These are phyloP conservation scores for Leccinum boreale DNA, from an alignment of 768 basidiomycete species.

Conservation along the genomic window DNA sequence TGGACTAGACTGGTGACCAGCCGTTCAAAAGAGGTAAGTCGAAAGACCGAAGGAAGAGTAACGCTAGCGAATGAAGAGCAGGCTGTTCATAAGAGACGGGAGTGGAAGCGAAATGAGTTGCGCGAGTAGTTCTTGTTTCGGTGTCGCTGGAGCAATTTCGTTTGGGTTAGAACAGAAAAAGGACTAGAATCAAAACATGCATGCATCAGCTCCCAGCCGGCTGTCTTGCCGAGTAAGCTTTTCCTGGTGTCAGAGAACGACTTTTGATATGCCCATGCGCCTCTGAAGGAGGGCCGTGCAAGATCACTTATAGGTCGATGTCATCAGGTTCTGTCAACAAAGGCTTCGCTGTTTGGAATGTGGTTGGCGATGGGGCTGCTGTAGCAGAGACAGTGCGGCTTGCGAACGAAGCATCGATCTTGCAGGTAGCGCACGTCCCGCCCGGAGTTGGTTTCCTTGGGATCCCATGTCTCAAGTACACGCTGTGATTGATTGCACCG, in stretches of 20 bases:
- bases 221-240: constrained; percentile 52
- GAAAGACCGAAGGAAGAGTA: constrained; percentile 13
- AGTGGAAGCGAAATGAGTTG: constrained; percentile 66
- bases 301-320: constrained; percentile 63
- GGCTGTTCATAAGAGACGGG: constrained; percentile 56
- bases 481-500: constrained; percentile 44
- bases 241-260: constrained; percentile 61
- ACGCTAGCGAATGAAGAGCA: constrained; percentile 54
- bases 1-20: too few relatives aligned
- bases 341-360: constrained; percentile 69
- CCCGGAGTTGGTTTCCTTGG: constrained; percentile 36
- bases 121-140: constrained; percentile 52
- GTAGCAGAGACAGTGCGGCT: too few relatives aligned
- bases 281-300: constrained; percentile 56
- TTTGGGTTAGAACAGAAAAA: background rate
- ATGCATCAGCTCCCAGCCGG: constrained; percentile 72
- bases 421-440: constrained; percentile 36
- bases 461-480: constrained; percentile 65
- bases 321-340: constrained; percentile 64
- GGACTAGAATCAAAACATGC: background rate
- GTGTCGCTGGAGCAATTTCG: constrained; percentile 43
- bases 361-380: constrained; percentile 60
- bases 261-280: constrained; percentile 75
- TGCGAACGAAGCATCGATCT: constrained; percentile 12
- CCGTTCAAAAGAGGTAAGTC: too few relatives aligned